Conservation (phyloP, 2,329 filamentous ascomycete species). For the Nigrograna mackinnonii region DNA sequence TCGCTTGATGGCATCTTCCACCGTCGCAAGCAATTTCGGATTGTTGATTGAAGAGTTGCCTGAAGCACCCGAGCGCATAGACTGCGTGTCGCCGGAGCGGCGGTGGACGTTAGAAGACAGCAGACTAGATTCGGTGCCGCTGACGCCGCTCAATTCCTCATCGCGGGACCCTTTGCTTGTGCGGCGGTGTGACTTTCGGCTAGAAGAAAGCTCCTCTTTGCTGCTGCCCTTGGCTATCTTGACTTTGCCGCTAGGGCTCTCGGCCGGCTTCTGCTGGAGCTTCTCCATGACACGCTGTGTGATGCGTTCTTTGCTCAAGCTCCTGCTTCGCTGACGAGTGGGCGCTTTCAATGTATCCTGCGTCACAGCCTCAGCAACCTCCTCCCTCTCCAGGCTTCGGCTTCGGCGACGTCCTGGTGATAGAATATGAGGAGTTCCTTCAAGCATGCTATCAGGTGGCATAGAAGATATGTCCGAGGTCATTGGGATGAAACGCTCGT, state of each 20-base stretch:
- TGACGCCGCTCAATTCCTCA: conserved; percentile 42
- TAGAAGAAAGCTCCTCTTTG: conserved; percentile 32
- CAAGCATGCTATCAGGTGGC: conserved; percentile 72
- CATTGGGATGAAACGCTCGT: conserved; percentile 67
- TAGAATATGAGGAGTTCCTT: conserved; percentile 53
- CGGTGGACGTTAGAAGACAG: conserved; percentile 62
- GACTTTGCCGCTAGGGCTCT: conserved; percentile 37
- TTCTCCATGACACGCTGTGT: conserved; percentile 72
- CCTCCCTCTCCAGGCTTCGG: conserved; percentile 52
- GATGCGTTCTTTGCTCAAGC: conserved; percentile 68
- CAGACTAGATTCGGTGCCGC: conserved; percentile 65
- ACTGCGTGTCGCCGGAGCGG: conserved; percentile 60
- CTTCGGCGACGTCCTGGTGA: conserved; percentile 52
- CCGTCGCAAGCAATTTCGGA: conserved; percentile 84
- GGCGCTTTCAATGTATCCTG: conserved; percentile 61
- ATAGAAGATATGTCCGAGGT: conserved; percentile 86
- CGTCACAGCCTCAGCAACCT: conserved; percentile 29
- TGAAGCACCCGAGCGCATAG: conserved; percentile 59
- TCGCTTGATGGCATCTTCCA: conserved; percentile 89
- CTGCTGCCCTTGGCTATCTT: conserved; percentile 20
- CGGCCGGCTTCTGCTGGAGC: conserved; percentile 55
- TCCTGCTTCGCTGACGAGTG: conserved; percentile 61
- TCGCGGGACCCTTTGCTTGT: conserved; percentile 50
- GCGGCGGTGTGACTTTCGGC: conserved; percentile 37
- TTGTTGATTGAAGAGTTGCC: conserved; percentile 80